Conservation (phyloP, 306 rosid species). For the Acacia confusa region DNA sequence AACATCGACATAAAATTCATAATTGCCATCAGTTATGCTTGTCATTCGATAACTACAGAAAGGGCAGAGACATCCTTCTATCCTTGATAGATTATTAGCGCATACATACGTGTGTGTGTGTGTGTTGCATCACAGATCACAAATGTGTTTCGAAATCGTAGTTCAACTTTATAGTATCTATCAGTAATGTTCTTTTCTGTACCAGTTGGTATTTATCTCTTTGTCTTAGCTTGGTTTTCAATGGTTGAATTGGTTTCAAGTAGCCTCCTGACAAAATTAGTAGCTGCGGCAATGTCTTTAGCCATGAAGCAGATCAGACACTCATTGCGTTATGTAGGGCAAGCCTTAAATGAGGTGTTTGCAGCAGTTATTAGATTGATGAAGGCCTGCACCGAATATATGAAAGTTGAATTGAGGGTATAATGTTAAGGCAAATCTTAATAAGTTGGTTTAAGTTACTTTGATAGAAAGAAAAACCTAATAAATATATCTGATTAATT, state of each 20-base stretch:
- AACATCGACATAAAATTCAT: too few species aligned
- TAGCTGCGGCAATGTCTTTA: slow-evolving; percentile 80
- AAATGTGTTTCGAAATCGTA: slow-evolving; percentile 92
- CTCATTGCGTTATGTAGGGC: slow-evolving; percentile 71
- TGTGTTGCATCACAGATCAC: slow-evolving; percentile 77
- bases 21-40: not conserved
- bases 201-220: slow-evolving; percentile 84
- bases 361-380: slow-evolving; percentile 46
- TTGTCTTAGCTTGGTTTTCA: slow-evolving; percentile 82
- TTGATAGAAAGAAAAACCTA: too few species aligned
- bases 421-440: too few species aligned
- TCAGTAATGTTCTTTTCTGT: slow-evolving; percentile 91
- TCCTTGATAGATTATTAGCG: slow-evolving; percentile 79
- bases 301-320: slow-evolving; percentile 67
- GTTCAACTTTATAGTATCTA: slow-evolving; percentile 51
- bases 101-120: too few species aligned
- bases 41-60: slow-evolving; percentile 43
- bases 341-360: slow-evolving; percentile 81
- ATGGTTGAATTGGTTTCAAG: slow-evolving; percentile 80
- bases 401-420: too few species aligned
- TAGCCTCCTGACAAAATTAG: slow-evolving; percentile 76
- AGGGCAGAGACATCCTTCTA: slow-evolving; percentile 89
- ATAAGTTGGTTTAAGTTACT: too few species aligned
- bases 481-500: too few species aligned
- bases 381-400: too few species aligned